Conservation (phyloP, 164 flowering plant species). For the Tinospora cordifolia region DNA sequence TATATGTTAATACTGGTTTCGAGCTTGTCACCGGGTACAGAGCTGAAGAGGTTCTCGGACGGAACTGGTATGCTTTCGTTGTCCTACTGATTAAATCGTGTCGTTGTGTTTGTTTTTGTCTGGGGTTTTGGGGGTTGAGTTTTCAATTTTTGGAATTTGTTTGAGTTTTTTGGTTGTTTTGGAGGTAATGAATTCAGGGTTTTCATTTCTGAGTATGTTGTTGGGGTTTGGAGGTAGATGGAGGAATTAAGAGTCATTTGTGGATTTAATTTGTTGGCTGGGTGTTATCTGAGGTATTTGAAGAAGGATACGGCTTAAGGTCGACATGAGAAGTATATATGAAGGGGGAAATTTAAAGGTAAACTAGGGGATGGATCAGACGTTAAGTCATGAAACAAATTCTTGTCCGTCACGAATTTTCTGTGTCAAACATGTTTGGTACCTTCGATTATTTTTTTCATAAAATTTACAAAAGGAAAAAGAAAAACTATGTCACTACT, state of each 20-base stretch:
- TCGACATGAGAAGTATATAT: no score
- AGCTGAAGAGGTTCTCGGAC: slow-evolving; percentile 77
- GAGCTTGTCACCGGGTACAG: slow-evolving; percentile 71
- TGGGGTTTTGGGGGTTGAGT: background rate
- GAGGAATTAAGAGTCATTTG: background rate
- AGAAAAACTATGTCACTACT: no score
- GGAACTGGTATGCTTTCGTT: slow-evolving; percentile 50
- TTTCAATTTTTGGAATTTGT: background rate
- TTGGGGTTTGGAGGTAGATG: background rate
- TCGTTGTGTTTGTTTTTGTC: background rate
- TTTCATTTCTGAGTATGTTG: background rate
- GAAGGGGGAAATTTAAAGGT: no score
- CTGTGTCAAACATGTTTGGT: no score
- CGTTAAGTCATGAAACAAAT: no score
- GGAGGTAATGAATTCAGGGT: background rate
- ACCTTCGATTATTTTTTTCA: no score
- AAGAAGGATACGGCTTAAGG: background rate
- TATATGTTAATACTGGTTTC: slow-evolving; percentile 64
- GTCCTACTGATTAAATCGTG: background rate
- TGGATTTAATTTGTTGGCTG: background rate
- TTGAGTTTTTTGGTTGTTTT: background rate
- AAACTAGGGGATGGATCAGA: no score
- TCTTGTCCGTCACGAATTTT: no score
- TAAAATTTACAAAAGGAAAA: no score
- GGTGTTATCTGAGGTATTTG: background rate